Evolutionary conservation across 2,329 filamentous ascomycete genomes (phyloP).

Genomic region (Fusarium musae): DNA sequence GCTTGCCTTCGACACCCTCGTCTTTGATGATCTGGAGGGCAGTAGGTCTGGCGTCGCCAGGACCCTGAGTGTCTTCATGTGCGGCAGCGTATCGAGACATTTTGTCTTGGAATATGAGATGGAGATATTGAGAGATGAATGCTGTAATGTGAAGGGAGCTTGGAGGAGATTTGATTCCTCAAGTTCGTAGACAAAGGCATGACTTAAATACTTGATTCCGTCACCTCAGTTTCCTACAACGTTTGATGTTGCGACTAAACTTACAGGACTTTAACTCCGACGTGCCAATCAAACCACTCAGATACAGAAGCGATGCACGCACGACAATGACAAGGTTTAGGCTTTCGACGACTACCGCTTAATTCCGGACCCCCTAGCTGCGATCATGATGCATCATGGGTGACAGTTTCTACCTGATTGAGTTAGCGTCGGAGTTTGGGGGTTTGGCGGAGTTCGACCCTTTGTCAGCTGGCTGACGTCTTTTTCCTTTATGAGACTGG

Average conservation of each 20-base stretch:
- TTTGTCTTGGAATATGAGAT: not conserved
- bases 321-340: no score
- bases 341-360: not conserved
- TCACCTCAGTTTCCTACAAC: no score
- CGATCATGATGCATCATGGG: not conserved
- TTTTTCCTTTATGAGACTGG: constrained; percentile 12
- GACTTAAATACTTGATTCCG: not conserved
- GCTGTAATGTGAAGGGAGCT: not conserved
- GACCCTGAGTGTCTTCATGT: constrained; percentile 42
- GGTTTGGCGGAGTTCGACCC: not conserved
- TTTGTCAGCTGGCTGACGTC: constrained; percentile 23
- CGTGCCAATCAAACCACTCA: not conserved
- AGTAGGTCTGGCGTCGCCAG: constrained; percentile 55
- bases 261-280: accelerated
- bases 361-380: not conserved
- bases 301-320: not conserved
- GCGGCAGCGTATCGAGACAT: constrained; percentile 22
- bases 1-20: constrained; percentile 47
- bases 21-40: constrained; percentile 54
- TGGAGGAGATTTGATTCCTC: not conserved
- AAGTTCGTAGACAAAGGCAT: no score
- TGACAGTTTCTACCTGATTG: constrained; percentile 27
- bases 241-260: not conserved
- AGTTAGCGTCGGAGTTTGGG: constrained; percentile 20
- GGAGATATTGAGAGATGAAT: not conserved